These are phyloP conservation scores for Aspergillus neoniger DNA, from an alignment of 2,329 filamentous ascomycete species.

Conservation along the genomic window DNA sequence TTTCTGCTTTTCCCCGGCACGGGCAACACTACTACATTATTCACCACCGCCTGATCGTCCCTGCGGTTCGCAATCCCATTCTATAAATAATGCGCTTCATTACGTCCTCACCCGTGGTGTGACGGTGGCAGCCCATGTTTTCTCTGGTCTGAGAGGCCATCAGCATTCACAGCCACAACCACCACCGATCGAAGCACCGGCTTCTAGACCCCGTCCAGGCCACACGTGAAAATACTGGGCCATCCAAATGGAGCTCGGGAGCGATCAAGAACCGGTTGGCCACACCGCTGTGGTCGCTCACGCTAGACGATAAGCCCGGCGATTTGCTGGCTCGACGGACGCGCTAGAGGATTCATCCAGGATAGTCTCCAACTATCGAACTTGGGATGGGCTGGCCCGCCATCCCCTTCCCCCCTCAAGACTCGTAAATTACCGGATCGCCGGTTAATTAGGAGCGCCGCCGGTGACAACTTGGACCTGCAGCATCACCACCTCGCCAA, in stretches of 20 bases:
- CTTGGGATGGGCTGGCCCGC: neutral
- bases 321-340: neutral
- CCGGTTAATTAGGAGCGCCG: neutral
- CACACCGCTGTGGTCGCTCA: neutral
- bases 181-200: neutral
- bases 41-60: neutral
- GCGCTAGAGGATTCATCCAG: neutral
- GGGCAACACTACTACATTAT: neutral
- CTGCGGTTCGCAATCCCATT: neutral
- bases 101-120: neutral
- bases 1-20: neutral
- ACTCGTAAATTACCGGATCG: neutral
- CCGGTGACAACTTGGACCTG: neutral
- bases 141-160: neutral
- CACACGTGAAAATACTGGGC: neutral
- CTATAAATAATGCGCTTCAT: conserved; percentile 1
- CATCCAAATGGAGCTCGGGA: neutral
- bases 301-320: neutral
- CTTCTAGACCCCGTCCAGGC: neutral
- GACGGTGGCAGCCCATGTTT: neutral
- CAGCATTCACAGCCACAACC: too few species aligned
- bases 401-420: neutral
- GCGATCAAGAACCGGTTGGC: neutral
- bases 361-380: neutral
- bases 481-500: neutral